phyloP scores from a whole-genome alignment of 129 eudicot genomes.

The Artemisia tridentata region DNA sequence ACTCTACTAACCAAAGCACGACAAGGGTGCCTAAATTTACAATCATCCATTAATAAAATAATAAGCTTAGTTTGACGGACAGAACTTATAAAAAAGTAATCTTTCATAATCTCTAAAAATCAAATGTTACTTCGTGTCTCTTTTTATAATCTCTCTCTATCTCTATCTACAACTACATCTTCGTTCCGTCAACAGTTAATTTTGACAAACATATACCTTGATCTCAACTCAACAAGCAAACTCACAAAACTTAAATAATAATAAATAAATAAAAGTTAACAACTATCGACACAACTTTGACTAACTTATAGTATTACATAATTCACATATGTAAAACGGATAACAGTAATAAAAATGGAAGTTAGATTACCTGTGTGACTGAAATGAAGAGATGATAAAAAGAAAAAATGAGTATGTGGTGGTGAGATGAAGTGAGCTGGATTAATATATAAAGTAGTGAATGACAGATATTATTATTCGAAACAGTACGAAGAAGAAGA shows the following conservation, averaged over 20 bases:
- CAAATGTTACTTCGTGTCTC: no score
- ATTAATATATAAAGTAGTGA: no score
- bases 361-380: background rate
- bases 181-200: no score
- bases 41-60: no score
- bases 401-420: background rate
- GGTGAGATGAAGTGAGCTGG: background rate
- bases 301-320: background rate
- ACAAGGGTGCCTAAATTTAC: no score
- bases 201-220: no score
- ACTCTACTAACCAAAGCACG: no score
- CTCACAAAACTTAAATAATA: background rate
- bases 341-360: background rate
- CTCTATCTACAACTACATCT: no score
- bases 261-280: background rate
- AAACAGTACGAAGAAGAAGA: constrained; percentile 34
- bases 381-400: constrained; percentile 10
- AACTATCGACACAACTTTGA: background rate
- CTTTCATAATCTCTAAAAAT: no score
- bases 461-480: background rate
- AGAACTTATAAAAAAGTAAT: no score
- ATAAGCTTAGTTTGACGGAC: no score
- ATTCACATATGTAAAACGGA: background rate
- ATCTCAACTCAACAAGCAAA: background rate
- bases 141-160: no score